These are phyloP conservation scores for Neonectria faginata DNA, from an alignment of 2,329 filamentous ascomycete genomes.

Conservation along the genomic window DNA sequence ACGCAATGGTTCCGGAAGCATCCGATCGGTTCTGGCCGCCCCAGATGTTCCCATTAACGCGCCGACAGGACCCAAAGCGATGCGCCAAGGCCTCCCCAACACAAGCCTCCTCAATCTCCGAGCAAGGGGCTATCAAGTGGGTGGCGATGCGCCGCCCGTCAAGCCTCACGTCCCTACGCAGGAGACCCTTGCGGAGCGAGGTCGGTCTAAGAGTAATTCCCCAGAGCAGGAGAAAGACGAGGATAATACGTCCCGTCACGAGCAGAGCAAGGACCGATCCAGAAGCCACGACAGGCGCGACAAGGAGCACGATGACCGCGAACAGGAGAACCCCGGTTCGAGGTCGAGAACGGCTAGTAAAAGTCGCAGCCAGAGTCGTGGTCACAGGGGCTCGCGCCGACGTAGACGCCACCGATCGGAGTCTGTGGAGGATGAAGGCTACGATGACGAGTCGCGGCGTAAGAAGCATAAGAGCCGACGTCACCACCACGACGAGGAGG, in stretches of 20 bases:
- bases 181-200: conserved; percentile 38
- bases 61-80: conserved; percentile 92
- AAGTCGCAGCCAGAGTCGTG: conserved; percentile 55
- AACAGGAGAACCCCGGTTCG: conserved; percentile 49
- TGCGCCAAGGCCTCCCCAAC: conserved; percentile 89
- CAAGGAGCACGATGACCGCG: conserved; percentile 36
- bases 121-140: conserved; percentile 63
- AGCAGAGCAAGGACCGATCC: conserved; percentile 51
- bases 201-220: conserved; percentile 63
- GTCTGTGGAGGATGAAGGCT: conserved; percentile 62
- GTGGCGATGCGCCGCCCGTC: conserved; percentile 51
- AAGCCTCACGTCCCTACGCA: conserved; percentile 32
- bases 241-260: conserved; percentile 49
- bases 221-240: conserved; percentile 53
- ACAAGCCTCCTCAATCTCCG: conserved; percentile 77
- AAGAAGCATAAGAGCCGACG: conserved; percentile 62
- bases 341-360: conserved; percentile 45
- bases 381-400: conserved; percentile 60
- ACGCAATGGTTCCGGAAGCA: conserved; percentile 40
- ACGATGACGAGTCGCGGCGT: conserved; percentile 61
- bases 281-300: conserved; percentile 44
- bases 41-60: conserved; percentile 73
- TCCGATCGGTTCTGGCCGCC: conserved; percentile 50
- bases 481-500: conserved; percentile 59
- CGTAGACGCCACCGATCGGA: conserved; percentile 68